Evolutionary conservation across 352 stramenopile species (phyloP), one percentile per base, ranked within the genome.

Genomic region (Aphanomyces euteiches): DNA sequence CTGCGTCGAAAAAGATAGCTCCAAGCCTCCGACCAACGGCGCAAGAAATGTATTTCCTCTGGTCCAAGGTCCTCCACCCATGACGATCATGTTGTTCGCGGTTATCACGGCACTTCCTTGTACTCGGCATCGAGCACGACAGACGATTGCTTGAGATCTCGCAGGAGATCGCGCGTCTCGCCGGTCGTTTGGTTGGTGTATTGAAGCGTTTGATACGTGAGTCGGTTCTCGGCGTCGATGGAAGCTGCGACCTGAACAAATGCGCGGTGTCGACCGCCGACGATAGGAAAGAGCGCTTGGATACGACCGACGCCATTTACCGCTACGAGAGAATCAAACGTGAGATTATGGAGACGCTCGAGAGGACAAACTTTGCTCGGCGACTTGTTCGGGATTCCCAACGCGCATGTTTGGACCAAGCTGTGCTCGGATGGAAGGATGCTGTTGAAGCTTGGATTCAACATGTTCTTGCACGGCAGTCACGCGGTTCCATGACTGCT

Each of bases 21-120:
- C 7, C 72, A 84, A 36, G 72, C 85, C 74, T 93, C 21, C 75
- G 84, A 61, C 69, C 71, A 8, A 69, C 73, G 2, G 76, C 92
- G 15, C 90, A 84, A 69, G 72, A 65, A 2, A 83, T 95, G 48
- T 85, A 90, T 69, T 84, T 92, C 71, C 77, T 93, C 81, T 85
- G n/a, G 80, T 84, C 53, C 54, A 61, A 28, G 28, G 43, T 10
- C 54, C 17, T 50, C 43, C 43, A 36, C 45, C 13, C 45, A 53
- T 19, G 45, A 36, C 2, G 13, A 12, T 13, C 50, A 36, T 10
- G 50, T 58, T 17, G 19, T 58, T 58, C 17, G 36, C 19, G 36
- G 6, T 21, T 19, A 58, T 36, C 36, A 36, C 15, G 34, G 41
- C 38, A 67, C 19, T 56, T 67, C 59, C 38, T 34, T 53, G 21